Evolutionary conservation across 805 yeast genomes (phyloP).

Genomic region (Starmerella gropengiesseri): DNA sequence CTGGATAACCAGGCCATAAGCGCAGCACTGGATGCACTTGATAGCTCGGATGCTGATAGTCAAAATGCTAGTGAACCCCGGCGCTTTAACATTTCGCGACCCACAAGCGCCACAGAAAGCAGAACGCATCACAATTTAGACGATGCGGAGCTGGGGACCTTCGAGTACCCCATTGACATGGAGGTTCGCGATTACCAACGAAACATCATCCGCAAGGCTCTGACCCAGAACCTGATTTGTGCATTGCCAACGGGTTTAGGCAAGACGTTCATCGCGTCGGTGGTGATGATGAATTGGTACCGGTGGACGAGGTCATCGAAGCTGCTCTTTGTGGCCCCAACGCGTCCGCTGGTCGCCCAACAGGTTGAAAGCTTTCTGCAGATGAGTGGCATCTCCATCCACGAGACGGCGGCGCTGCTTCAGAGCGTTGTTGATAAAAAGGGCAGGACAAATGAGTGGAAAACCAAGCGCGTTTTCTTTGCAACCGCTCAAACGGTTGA

Average conservation of each 20-base stretch:
- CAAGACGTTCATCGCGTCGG: slow-evolving; percentile 89
- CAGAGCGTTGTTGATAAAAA: slow-evolving; percentile 41
- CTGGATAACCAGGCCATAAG: not conserved
- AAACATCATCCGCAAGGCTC: slow-evolving; percentile 61
- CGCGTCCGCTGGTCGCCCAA: slow-evolving; percentile 91
- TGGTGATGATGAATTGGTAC: slow-evolving; percentile 80
- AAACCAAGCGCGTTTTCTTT: slow-evolving; percentile 64
- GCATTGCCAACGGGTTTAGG: slow-evolving; percentile 97
- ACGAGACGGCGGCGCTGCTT: slow-evolving; percentile 38
- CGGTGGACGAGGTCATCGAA: slow-evolving; percentile 76
- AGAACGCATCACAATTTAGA: slow-evolving; percentile 36
- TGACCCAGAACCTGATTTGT: slow-evolving; percentile 65
- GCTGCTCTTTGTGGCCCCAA: slow-evolving; percentile 91
- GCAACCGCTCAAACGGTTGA: slow-evolving; percentile 95
- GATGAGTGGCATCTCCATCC: slow-evolving; percentile 69
- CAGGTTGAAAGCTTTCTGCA: slow-evolving; percentile 88
- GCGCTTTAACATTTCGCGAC: too few species aligned
- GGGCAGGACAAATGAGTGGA: slow-evolving; percentile 72
- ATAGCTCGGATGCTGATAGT: too few species aligned
- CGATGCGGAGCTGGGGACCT: slow-evolving; percentile 34
- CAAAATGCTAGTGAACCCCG: too few species aligned
- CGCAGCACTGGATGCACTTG: not conserved
- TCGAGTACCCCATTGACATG: slow-evolving; percentile 75
- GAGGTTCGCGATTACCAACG: slow-evolving; percentile 82
- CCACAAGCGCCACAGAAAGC: too few species aligned